phyloP scores from a whole-genome alignment of 1,284 basidiomycete species.

The Ustilago vetiveriae region DNA sequence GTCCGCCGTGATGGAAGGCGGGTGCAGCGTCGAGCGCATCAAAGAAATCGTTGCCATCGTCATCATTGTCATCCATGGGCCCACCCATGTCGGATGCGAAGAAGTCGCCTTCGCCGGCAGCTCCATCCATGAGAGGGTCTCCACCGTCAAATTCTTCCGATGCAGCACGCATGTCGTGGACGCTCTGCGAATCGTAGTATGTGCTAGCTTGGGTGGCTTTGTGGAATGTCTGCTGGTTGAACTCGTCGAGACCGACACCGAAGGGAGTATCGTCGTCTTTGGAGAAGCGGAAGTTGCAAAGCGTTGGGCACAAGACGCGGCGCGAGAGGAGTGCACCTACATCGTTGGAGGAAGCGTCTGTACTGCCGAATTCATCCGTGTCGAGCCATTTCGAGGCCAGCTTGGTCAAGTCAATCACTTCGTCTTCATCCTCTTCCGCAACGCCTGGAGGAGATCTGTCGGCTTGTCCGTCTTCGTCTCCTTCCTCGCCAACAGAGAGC shows the following conservation, averaged over 20 bases:
- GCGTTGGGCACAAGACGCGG: conserved; percentile 55
- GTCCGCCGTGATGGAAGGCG: conserved; percentile 34
- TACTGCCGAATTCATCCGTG: conserved; percentile 22
- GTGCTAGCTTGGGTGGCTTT: conserved; percentile 24
- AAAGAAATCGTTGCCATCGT: conserved; percentile 65
- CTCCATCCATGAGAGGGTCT: conserved; percentile 20
- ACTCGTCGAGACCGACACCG: conserved; percentile 47
- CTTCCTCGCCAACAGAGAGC: conserved; percentile 36
- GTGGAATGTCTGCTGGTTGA: conserved; percentile 42
- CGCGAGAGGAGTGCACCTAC: conserved; percentile 43
- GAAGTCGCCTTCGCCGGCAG: conserved; percentile 35
- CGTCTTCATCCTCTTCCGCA: conserved; percentile 21
- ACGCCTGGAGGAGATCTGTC: conserved; percentile 16
- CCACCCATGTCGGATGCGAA: conserved; percentile 24
- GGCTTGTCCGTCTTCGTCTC: conserved; percentile 11
- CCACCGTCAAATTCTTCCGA: conserved; percentile 38
- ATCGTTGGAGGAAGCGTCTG: conserved; percentile 11
- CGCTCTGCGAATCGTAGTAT: conserved; percentile 19
- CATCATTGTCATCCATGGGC: conserved; percentile 29
- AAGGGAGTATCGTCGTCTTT: conserved; percentile 57
- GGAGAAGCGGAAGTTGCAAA: conserved; percentile 58
- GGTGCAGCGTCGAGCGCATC: conserved; percentile 62
- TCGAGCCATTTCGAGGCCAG: conserved; percentile 51
- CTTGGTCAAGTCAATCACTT: conserved; percentile 48
- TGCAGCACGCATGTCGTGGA: conserved; percentile 14